phyloP scores from a whole-genome alignment of 2,329 filamentous ascomycete genomes.

The Phialocephala subalpina region DNA sequence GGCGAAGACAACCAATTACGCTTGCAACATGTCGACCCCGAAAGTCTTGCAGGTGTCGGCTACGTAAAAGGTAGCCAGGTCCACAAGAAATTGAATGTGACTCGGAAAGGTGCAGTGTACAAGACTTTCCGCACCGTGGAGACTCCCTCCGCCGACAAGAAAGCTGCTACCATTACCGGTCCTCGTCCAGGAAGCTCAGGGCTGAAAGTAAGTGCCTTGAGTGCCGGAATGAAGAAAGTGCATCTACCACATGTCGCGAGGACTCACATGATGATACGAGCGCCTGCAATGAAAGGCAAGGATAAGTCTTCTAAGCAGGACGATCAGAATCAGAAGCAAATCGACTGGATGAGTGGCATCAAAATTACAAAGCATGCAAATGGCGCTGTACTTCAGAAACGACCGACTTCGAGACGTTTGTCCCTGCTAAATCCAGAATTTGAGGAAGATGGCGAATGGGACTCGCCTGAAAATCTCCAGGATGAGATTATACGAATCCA shows the following conservation, averaged over 20 bases:
- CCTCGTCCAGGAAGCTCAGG: constrained; percentile 57
- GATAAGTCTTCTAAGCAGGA: constrained; percentile 40
- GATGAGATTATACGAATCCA: constrained; percentile 71
- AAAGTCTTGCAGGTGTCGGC: constrained; percentile 73
- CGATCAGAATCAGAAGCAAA: constrained; percentile 60
- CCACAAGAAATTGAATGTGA: constrained; percentile 72
- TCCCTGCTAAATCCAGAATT: constrained; percentile 44
- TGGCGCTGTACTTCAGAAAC: constrained; percentile 28
- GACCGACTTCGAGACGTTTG: constrained; percentile 38
- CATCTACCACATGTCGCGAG: constrained; percentile 46
- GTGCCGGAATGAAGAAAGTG: constrained; percentile 50
- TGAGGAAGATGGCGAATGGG: constrained; percentile 57
- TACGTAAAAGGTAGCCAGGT: constrained; percentile 74
- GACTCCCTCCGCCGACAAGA: constrained; percentile 64
- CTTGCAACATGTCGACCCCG: constrained; percentile 75
- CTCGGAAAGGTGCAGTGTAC: constrained; percentile 84
- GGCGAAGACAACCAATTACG: constrained; percentile 85
- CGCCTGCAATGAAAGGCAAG: constrained; percentile 44
- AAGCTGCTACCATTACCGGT: constrained; percentile 68
- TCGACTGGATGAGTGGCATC: constrained; percentile 75
- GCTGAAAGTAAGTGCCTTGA: constrained; percentile 43
- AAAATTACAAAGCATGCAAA: constrained; percentile 58
- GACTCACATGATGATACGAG: constrained; percentile 36
- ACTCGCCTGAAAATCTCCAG: constrained; percentile 65
- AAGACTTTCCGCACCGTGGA: constrained; percentile 83